Base-by-base conservation (phyloP, 2,329 filamentous ascomycete genomes). In the Clonostachys byssicola region DNA sequence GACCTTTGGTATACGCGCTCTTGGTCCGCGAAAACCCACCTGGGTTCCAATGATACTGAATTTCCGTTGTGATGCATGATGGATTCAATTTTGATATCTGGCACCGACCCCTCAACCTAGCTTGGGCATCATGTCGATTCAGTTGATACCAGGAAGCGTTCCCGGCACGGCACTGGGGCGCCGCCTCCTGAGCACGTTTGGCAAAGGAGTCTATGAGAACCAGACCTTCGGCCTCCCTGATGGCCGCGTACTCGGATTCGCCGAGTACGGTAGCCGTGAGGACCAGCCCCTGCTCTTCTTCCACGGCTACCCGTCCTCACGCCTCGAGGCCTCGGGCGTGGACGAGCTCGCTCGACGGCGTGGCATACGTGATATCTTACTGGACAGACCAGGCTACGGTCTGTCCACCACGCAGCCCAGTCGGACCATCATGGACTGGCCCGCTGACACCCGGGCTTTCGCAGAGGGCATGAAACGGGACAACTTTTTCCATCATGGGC, bases 381-480 rank as follows among this genome's bases (percentile, higher is more conserved):
- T 66, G 3, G 71, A 74, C 46, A 61, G 71, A 1, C 71, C 72
- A 2, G 72, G 72, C 7, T 68, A 66, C 33, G 72, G 70, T 7
- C 51, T 68, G 3, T 72, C 68, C 5, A 60, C 67, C 3, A 60
- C 60, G 13, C 62, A 66, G 49, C 58, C 63, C 9, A 50, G 47
- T 7, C 59, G 65, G 12, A 54, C 43, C 14, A 53, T 70, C n/a
- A 40, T 59, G 13, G 62, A 69, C 54, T 68, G 60, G 57, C 54
- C 65, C 1, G 50, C 43, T 40, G 66, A 71, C 49, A 59, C 70
- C 9, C 46, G 49, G 5, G 57, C 50, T 0, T 59, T 71, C 42
- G 59, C 63, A 2, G 44, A 48, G 6, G 53, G 51, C 40, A 53
- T 61, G 39, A 14, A 47, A 2, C 48, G 68, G 6, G 5, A 48